phyloP scores from a whole-genome alignment of 2,329 filamentous ascomycete species.

The Chaetomiaceae sp. region DNA sequence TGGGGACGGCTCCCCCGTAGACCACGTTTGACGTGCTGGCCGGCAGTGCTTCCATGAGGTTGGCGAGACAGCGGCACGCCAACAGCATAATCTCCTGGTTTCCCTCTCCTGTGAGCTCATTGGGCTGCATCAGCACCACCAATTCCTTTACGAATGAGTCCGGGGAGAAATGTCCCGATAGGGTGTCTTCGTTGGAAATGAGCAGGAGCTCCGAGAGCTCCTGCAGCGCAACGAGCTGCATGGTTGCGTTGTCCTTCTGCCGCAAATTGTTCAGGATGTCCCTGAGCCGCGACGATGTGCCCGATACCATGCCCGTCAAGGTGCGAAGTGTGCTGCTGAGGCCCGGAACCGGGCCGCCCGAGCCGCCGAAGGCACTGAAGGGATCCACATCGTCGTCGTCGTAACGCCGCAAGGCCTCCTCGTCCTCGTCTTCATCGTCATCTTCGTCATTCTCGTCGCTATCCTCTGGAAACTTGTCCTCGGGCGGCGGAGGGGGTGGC shows the following conservation, averaged over 20 bases:
- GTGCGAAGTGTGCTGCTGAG: conserved; percentile 79
- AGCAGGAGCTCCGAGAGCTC: conserved; percentile 89
- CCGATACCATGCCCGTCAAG: conserved; percentile 85
- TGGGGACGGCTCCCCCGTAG: conserved; percentile 91
- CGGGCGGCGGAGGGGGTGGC: conserved; percentile 39
- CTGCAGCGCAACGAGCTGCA: conserved; percentile 87
- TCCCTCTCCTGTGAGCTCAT: conserved; percentile 73
- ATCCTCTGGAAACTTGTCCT: conserved; percentile 34
- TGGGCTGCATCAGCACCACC: conserved; percentile 83
- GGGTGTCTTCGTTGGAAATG: conserved; percentile 92
- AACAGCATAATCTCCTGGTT: conserved; percentile 97
- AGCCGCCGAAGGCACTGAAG: conserved; percentile 62
- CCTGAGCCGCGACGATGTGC: conserved; percentile 71
- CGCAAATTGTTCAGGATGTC: conserved; percentile 70
- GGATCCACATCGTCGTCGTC: conserved; percentile 55
- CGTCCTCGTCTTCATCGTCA: conserved; percentile 47
- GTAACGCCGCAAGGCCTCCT: conserved; percentile 41
- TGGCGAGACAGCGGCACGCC: conserved; percentile 90
- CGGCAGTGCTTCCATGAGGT: conserved; percentile 94
- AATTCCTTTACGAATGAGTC: conserved; percentile 95
- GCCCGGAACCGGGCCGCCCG: conserved; percentile 54
- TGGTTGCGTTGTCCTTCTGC: conserved; percentile 75
- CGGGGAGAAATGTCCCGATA: conserved; percentile 89
- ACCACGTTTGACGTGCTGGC: conserved; percentile 92
- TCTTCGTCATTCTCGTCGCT: conserved; percentile 35